Evolutionary conservation across 805 yeast species (phyloP), one percentile per base, ranked within the genome.

Genomic region (Metschnikowia bowlesiae): DNA sequence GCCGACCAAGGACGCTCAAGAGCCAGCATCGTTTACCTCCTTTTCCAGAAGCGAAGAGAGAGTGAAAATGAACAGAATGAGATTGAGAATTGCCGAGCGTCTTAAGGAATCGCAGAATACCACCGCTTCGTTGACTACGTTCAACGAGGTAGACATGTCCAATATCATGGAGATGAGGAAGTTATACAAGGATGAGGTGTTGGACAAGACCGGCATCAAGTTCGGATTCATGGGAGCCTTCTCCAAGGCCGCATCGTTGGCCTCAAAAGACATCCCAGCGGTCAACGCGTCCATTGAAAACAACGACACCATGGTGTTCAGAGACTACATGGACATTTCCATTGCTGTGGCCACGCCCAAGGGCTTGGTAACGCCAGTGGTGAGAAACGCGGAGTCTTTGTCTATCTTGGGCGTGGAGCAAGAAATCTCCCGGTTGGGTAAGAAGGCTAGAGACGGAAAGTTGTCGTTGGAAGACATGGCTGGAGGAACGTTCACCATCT

Each of bases 161-260:
- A 82, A 86, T 55, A 74, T 94, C 62, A 78, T 94, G 78, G 94
- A 89, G 65, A 84, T 94, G 90, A 85, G 99, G 78, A 92, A 92
- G 74, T 77, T 87, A 59, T 94, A 94, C 81, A 94, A 94, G 78
- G 99, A 94, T 65, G 99, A 94, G 74, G 81, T 94, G 67, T 81
- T 94, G 65, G 92, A 91, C 78, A 87, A 85, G 73, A 87, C 90
- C 59, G 97, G 96, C 65, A 80, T 87, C 74, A 94, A 94, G 79
- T 82, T 94, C 62, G 99, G 99, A 55, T 94, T 94, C 82, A 94
- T 94, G 98, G 98, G 98, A 72, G 88, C 96, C 32, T 94, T 94
- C 78, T 84, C 97, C 55, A 89, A 87, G 78, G 99, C 99, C 50
- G 80, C 86, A 54, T 81, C 94, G 49, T 79, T 91, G 66, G 99